Conservation (phyloP, 1,284 basidiomycete genomes). For the Cryptococcus sp. region DNA sequence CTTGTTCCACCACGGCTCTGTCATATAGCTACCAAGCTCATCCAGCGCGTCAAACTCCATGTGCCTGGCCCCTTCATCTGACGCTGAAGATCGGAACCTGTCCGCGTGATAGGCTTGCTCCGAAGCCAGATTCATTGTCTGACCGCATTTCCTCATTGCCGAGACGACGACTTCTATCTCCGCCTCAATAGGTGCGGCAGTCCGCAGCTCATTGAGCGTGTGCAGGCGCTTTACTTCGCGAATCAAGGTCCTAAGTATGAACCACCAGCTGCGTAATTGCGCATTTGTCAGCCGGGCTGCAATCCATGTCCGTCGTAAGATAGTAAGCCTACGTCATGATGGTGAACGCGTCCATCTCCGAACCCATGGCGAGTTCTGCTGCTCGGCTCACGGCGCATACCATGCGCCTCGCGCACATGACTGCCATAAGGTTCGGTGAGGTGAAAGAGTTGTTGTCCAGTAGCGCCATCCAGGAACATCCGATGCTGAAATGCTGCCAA, state of each 20-base stretch:
- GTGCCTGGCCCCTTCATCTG: constrained; percentile 25
- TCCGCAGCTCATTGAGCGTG: constrained; percentile 23
- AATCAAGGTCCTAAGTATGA: constrained; percentile 41
- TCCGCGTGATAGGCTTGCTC: constrained; percentile 33
- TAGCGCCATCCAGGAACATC: not conserved
- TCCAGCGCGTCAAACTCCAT: constrained; percentile 24
- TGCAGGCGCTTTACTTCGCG: constrained; percentile 42
- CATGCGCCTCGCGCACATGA: too few relatives aligned
- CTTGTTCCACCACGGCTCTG: not conserved
- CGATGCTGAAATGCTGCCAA: not conserved
- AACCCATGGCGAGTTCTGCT: too few relatives aligned
- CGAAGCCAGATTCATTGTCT: constrained; percentile 25
- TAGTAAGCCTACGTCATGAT: too few relatives aligned
- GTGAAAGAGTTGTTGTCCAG: not conserved
- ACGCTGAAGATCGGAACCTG: constrained; percentile 20
- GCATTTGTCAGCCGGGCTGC: not conserved
- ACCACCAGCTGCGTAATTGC: constrained; percentile 34
- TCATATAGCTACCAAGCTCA: not conserved
- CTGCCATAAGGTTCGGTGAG: too few relatives aligned
- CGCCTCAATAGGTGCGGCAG: constrained; percentile 24
- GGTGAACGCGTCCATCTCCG: too few relatives aligned
- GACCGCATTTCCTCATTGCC: constrained; percentile 32
- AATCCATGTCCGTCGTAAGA: too few relatives aligned
- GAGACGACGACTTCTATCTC: constrained; percentile 37
- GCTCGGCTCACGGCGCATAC: too few relatives aligned